phyloP scores from a whole-genome alignment of 768 basidiomycete genomes.

The Hypholoma sublateritium region DNA sequence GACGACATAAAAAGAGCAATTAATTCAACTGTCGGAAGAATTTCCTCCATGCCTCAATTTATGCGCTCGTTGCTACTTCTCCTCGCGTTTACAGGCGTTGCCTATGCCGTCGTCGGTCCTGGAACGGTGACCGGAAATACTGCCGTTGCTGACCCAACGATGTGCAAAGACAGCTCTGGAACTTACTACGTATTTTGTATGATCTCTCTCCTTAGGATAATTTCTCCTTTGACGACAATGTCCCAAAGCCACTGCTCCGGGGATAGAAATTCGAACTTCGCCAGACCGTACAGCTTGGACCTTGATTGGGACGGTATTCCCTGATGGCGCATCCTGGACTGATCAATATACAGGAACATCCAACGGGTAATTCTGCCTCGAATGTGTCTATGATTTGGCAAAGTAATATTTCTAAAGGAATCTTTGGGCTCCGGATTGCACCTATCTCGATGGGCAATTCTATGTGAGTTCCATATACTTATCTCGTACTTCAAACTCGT shows the following conservation, averaged over 20 bases:
- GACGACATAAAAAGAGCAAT: too few relatives aligned
- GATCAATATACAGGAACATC: slow-evolving; percentile 46
- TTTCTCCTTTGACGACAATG: background rate
- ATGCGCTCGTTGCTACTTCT: slow-evolving; percentile 26
- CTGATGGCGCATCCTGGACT: slow-evolving; percentile 51
- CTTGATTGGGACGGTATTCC: slow-evolving; percentile 44
- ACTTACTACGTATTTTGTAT: slow-evolving; percentile 50
- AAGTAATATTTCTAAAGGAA: slow-evolving; percentile 20
- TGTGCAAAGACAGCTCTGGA: slow-evolving; percentile 48
- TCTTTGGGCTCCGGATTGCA: slow-evolving; percentile 40
- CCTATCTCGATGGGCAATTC: slow-evolving; percentile 27
- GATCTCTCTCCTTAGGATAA: slow-evolving; percentile 10
- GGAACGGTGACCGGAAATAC: slow-evolving; percentile 40
- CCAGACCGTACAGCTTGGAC: slow-evolving; percentile 49
- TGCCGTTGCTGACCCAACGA: slow-evolving; percentile 46
- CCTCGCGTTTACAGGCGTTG: slow-evolving; percentile 19
- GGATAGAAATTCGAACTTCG: slow-evolving; percentile 51
- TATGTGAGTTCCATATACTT: slow-evolving; percentile 18
- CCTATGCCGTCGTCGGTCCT: slow-evolving; percentile 28
- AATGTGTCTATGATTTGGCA: background rate
- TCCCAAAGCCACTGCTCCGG: slow-evolving; percentile 39
- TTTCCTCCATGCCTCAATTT: background rate
- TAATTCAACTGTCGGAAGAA: background rate
- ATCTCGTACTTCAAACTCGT: background rate
- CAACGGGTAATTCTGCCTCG: slow-evolving; percentile 33